Conservation (phyloP, 768 basidiomycete species). For the Chalciporus pseudorubinellus region DNA sequence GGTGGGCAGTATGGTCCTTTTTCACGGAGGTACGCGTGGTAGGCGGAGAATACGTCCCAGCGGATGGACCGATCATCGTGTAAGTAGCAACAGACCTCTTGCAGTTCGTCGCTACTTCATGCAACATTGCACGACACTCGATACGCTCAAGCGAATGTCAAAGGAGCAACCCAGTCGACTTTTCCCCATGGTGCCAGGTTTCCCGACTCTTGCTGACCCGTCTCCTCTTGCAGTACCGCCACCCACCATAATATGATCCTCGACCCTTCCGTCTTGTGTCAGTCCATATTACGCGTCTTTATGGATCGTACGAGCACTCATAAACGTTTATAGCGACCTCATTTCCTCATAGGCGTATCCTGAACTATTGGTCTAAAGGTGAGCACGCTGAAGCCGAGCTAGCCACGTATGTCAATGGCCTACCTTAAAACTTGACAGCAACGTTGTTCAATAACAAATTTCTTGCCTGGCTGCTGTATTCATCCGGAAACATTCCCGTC, state of each 20-base stretch:
- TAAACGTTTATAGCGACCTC: constrained; percentile 55
- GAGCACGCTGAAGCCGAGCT: constrained; percentile 16
- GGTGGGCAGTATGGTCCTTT: constrained; percentile 78
- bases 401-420: constrained; percentile 5
- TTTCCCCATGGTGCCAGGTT: background rate
- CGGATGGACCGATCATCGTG: constrained; percentile 90
- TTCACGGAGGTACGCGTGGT: constrained; percentile 86
- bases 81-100: constrained; percentile 41
- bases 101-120: background rate
- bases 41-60: constrained; percentile 85
- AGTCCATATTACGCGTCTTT: constrained; percentile 30
- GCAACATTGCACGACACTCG: background rate
- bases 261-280: constrained; percentile 80
- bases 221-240: constrained; percentile 51
- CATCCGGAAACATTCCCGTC: constrained; percentile 97
- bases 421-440: constrained; percentile 40
- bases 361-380: constrained; percentile 97
- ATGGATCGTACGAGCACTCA: constrained; percentile 14
- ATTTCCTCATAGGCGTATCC: constrained; percentile 76
- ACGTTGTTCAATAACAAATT: constrained; percentile 80
- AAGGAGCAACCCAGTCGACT: background rate
- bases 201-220: constrained; percentile 11
- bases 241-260: constrained; percentile 97
- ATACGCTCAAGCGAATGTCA: background rate
- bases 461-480: constrained; percentile 68